Evolutionary conservation across 805 yeast species (phyloP), one percentile per base, ranked within the genome.

Genomic region (Wickerhamiella azyma): DNA sequence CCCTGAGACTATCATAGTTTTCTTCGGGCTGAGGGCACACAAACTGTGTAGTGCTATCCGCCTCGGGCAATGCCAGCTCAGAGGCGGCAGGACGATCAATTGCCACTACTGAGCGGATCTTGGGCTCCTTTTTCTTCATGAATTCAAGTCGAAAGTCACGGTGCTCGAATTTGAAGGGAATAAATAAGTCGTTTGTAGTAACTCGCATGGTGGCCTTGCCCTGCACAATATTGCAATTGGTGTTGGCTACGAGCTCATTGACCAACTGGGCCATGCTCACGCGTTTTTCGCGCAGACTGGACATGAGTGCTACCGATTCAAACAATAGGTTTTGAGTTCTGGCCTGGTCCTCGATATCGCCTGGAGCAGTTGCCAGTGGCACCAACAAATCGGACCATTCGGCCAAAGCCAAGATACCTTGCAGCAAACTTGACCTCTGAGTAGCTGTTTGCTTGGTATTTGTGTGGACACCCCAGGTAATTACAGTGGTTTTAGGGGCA

Each of bases 161-260:
- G 2, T 14, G 14, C 8, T 32, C 33, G 2, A 33, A 19, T 30
- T 41, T 33, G 38, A 24, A 41, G 4, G 39, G 43, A 7, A 29
- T 17, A 13, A 26, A 43, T 17, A 38, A 26, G 29, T 46, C 43
- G 17, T 33, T 32, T 13, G 47, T 44, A 7, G 18, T 33, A 9
- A 33, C 47, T n/a, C 18, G 19, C n/a, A 38, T 37, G 4, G 37
- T 33, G 17, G 35, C 37, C 19, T 30, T 33, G 24, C 38, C 64
- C 21, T 71, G 67, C 13, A 75, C 71, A n/a, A 77, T 60, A 38
- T 71, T 74, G 47, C 81, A 62, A 13, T 62, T 59, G 0, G 66
- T 48, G 11, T 70, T 71, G 5, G 66, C 62, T 0, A 68, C 62
- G 21, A 77, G 53, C 0, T 71, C 62, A 41, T 64, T 59, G 32